Evolutionary conservation across 164 flowering plant genomes (phyloP).

Genomic region (grape (Vitis vinifera)): ASM3070453v1 NC_081814.1:25143001-25143500

Average conservation of each 20-base stretch:
- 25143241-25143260: conserved; percentile 37
- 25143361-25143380: conserved; percentile 35
- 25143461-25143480: conserved; percentile 63
- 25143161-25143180: conserved; percentile 33
- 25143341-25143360: conserved; percentile 37
- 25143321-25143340: conserved; percentile 38
- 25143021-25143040: conserved; percentile 40
- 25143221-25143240: conserved; percentile 38
- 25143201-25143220: conserved; percentile 56
- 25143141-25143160: conserved; percentile 27
- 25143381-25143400: conserved; percentile 45
- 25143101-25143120: conserved; percentile 64
- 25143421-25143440: conserved; percentile 49
- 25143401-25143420: conserved; percentile 53
- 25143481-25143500: conserved; percentile 52
- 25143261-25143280: conserved; percentile 45
- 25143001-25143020: conserved; percentile 34
- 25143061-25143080: conserved; percentile 32
- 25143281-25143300: conserved; percentile 51
- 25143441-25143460: conserved; percentile 40
- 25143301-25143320: conserved; percentile 54
- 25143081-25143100: conserved; percentile 52
- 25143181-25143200: conserved; percentile 53
- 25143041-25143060: conserved; percentile 39
- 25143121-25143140: conserved; percentile 39